These are phyloP conservation scores for Yamadazyma laniorum DNA, from an alignment of 805 yeast genomes.

Conservation along the genomic window DNA sequence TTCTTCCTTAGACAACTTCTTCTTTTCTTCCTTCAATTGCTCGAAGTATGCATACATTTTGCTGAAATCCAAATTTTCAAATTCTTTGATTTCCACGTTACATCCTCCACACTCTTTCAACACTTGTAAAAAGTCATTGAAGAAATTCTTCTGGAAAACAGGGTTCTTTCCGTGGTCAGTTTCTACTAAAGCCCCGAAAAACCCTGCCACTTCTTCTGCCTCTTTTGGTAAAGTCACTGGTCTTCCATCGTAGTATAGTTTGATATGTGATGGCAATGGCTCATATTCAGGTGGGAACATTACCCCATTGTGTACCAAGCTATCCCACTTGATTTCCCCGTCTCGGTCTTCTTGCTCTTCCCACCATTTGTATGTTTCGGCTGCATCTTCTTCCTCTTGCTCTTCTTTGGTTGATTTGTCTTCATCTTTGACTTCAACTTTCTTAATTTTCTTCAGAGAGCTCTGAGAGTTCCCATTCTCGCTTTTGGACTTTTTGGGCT, in stretches of 20 bases:
- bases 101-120: slow-evolving; percentile 71
- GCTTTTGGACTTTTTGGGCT: background rate
- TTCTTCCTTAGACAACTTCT: slow-evolving; percentile 64
- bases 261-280: slow-evolving; percentile 76
- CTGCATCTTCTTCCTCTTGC: slow-evolving; percentile 46
- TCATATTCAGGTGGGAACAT: slow-evolving; percentile 91
- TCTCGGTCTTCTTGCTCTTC: slow-evolving; percentile 86
- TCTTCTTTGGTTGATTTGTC: background rate
- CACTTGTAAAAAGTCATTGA: slow-evolving; percentile 70
- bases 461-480: background rate
- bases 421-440: slow-evolving; percentile 1
- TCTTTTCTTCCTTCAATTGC: slow-evolving; percentile 66
- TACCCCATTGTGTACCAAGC: slow-evolving; percentile 86
- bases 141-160: slow-evolving; percentile 82
- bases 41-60: slow-evolving; percentile 75
- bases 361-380: slow-evolving; percentile 59
- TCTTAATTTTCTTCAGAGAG: background rate
- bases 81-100: slow-evolving; percentile 46
- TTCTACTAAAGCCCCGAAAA: slow-evolving; percentile 83
- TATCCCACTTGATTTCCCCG: slow-evolving; percentile 81
- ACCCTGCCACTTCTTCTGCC: slow-evolving; percentile 97
- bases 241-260: slow-evolving; percentile 69
- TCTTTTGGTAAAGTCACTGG: slow-evolving; percentile 72
- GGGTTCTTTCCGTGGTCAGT: slow-evolving; percentile 89
- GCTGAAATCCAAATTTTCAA: slow-evolving; percentile 73